These are phyloP conservation scores for Penstemon davidsonii DNA, from an alignment of 257 asterid species.

Conservation along the genomic window DNA sequence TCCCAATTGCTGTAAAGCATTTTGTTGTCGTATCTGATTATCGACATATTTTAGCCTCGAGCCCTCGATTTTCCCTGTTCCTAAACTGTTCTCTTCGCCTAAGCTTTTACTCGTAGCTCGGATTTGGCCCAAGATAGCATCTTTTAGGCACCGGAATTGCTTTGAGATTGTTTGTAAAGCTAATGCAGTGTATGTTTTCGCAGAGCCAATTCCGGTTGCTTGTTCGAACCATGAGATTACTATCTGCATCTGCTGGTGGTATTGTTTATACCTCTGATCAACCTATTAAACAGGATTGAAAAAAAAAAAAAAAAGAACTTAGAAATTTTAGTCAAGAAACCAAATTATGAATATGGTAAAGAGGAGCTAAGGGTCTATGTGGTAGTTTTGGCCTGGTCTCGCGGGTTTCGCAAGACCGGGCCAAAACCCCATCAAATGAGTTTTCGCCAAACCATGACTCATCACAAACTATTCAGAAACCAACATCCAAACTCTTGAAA, in stretches of 20 bases:
- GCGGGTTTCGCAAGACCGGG: too few species aligned
- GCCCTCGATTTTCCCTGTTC: slow-evolving; percentile 57
- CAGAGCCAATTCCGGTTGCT: slow-evolving; percentile 83
- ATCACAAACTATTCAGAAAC: too few species aligned
- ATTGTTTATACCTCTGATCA: slow-evolving; percentile 92
- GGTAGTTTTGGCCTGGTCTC: too few species aligned
- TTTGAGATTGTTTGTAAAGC: slow-evolving; percentile 91
- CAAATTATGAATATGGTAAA: too few species aligned
- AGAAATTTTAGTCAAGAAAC: too few species aligned
- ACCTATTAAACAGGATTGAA: too few species aligned
- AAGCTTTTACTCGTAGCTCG: slow-evolving; percentile 66
- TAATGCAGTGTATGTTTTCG: slow-evolving; percentile 82
- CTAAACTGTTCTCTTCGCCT: slow-evolving; percentile 72
- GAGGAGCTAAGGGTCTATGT: too few species aligned
- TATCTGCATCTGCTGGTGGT: slow-evolving; percentile 90
- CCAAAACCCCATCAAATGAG: too few species aligned
- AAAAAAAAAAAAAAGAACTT: neutral
- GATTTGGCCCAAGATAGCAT: slow-evolving; percentile 78
- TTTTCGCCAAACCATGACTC: too few species aligned
- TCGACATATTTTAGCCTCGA: slow-evolving; percentile 88
- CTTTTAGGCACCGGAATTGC: slow-evolving; percentile 93
- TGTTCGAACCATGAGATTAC: slow-evolving; percentile 92
- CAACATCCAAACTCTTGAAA: too few species aligned
- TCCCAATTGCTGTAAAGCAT: slow-evolving; percentile 96
- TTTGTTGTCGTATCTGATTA: slow-evolving; percentile 82